These are phyloP conservation scores for Thoreauomyces humboldtii DNA, from an alignment of 192 early-diverging fungal genomes.

Conservation along the genomic window DNA sequence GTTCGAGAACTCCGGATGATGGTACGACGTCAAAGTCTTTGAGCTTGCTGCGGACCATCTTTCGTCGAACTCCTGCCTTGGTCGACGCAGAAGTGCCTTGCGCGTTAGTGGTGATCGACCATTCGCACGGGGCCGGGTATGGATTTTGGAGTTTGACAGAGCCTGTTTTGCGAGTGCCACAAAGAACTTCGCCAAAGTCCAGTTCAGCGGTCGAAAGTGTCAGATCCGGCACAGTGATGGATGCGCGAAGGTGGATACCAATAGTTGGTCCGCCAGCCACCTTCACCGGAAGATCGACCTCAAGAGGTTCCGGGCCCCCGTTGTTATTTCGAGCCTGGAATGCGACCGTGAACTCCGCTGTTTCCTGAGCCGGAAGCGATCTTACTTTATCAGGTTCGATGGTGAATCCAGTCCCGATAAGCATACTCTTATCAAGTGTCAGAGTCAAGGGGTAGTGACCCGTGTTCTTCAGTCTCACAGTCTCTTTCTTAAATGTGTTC, in stretches of 20 bases:
- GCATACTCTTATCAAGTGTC: slow-evolving; percentile 33
- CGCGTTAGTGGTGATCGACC: slow-evolving; percentile 29
- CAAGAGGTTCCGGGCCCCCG: slow-evolving; percentile 19
- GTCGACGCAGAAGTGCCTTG: neutral
- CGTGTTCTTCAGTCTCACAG: slow-evolving; percentile 43
- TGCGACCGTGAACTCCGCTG: slow-evolving; percentile 41
- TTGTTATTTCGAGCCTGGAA: slow-evolving; percentile 41
- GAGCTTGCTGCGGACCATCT: slow-evolving; percentile 2
- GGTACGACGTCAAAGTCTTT: slow-evolving; percentile 53
- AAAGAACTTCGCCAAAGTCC: slow-evolving; percentile 56
- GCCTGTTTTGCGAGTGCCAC: slow-evolving; percentile 48
- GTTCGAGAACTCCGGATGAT: slow-evolving; percentile 39
- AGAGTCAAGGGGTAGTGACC: slow-evolving; percentile 40
- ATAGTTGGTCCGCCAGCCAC: slow-evolving; percentile 52
- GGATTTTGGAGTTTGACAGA: slow-evolving; percentile 46
- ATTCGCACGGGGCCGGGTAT: slow-evolving; percentile 50
- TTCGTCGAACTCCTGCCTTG: slow-evolving; percentile 29
- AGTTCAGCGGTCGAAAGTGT: slow-evolving; percentile 36
- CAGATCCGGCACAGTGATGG: slow-evolving; percentile 50
- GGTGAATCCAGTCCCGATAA: slow-evolving; percentile 46
- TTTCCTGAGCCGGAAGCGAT: slow-evolving; percentile 38
- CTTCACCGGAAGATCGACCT: slow-evolving; percentile 41
- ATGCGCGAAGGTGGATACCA: slow-evolving; percentile 39
- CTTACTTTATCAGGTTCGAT: slow-evolving; percentile 58
- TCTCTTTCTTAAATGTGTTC: slow-evolving; percentile 45